Evolutionary conservation across 495 filamentous ascomycete species (phyloP).

Genomic region (Aspergillus baeticus): DNA sequence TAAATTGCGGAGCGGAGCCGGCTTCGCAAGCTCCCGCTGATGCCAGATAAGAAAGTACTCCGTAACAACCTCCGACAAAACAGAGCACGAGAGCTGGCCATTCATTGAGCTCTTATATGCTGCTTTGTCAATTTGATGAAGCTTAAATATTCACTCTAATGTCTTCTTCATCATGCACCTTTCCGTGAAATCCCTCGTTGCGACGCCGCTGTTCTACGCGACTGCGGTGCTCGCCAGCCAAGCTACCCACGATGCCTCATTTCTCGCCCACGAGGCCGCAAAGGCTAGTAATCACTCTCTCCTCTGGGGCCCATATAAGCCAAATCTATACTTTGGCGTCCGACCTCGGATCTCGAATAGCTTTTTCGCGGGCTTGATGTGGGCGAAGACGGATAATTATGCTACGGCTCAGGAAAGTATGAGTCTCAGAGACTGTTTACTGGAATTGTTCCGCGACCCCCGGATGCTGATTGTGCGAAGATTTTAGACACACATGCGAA

Average conservation of each 20-base stretch:
- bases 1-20: constrained; percentile 34
- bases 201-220: constrained; percentile 32
- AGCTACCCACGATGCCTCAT: constrained; percentile 35
- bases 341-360: constrained; percentile 85
- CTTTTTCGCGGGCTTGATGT: constrained; percentile 80
- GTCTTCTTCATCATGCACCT: constrained; percentile 34
- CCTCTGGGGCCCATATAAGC: constrained; percentile 94
- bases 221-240: constrained; percentile 33
- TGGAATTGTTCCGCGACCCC: background rate
- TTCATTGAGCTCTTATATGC: background rate
- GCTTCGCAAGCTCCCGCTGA: constrained; percentile 20
- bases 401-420: constrained; percentile 73
- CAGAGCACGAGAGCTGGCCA: background rate
- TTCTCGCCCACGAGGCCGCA: constrained; percentile 41
- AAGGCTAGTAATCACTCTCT: constrained; percentile 76
- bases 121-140: constrained; percentile 16
- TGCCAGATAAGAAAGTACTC: constrained; percentile 22
- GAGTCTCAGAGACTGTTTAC: constrained; percentile 29
- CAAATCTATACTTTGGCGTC: constrained; percentile 94
- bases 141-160: constrained; percentile 21
- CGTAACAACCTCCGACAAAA: constrained; percentile 3
- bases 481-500: constrained; percentile 91
- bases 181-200: constrained; percentile 26
- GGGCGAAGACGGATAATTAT: constrained; percentile 85
- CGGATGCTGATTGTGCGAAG: constrained; percentile 40